Percentiles rank a stretch among this genome's conserved stretches.
Evolutionary conservation across 371 early-diverging fungal species (phyloP).

Genomic region (Batrachochytrium dendrobatidis): DNA sequence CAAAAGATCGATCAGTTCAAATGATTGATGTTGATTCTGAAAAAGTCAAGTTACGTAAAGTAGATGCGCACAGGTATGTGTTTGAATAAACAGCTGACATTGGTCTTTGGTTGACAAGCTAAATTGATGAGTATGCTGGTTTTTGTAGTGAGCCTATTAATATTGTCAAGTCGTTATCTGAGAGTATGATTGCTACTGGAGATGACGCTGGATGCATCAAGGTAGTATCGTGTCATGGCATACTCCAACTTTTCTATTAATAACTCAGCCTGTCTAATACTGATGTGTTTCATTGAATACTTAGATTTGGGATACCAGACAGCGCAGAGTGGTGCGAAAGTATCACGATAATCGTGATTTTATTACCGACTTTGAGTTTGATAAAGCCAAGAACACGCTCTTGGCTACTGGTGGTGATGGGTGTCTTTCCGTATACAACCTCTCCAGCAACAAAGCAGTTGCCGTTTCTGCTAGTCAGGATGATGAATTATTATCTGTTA

Average conservation of each 20-base stretch:
- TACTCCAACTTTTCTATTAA: constrained; percentile 11
- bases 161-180: constrained; percentile 54
- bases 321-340: constrained; percentile 53
- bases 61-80: constrained; percentile 67
- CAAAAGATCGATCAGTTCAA: constrained; percentile 71
- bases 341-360: constrained; percentile 80
- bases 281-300: background rate
- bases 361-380: constrained; percentile 73
- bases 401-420: constrained; percentile 83
- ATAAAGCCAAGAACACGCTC: constrained; percentile 55
- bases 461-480: constrained; percentile 85
- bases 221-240: constrained; percentile 23
- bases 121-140: background rate
- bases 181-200: constrained; percentile 74
- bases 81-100: background rate
- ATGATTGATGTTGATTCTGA: constrained; percentile 65
- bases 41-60: constrained; percentile 46
- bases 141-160: constrained; percentile 62
- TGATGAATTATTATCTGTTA: constrained; percentile 80
- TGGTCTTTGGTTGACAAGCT: background rate
- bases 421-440: constrained; percentile 79
- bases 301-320: constrained; percentile 78
- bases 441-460: constrained; percentile 68
- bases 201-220: constrained; percentile 87
- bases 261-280: background rate